A percentile compares a stretch with the other conserved stretches of the same genome.
Conservation (phyloP, 2,329 filamentous ascomycete species). For the Phaeosphaeriaceae sp. region DNA sequence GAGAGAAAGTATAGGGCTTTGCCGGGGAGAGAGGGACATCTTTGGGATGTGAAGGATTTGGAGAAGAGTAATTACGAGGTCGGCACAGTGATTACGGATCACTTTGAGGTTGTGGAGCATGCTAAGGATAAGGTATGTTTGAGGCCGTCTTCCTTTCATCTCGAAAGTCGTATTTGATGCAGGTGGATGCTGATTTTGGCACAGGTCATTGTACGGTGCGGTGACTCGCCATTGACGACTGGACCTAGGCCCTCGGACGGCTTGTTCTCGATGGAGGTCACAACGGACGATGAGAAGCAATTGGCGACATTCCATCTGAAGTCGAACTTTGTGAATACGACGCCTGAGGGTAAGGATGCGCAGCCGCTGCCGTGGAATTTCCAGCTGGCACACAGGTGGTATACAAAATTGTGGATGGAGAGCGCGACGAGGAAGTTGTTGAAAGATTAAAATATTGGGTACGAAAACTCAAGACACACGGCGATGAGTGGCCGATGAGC, state of each 20-base stretch:
- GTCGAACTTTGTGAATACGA: conserved; percentile 49
- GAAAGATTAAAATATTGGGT: conserved; percentile 11
- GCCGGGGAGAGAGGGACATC: conserved; percentile 36
- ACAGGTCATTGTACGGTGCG: conserved; percentile 48
- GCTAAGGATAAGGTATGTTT: conserved; percentile 42
- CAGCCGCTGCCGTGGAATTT: conserved; percentile 39
- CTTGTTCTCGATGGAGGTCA: conserved; percentile 50
- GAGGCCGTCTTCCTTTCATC: neutral
- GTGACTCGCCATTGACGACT: conserved; percentile 43
- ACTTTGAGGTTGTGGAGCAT: conserved; percentile 51
- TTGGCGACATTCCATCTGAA: conserved; percentile 50
- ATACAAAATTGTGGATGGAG: conserved; percentile 53
- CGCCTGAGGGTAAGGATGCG: conserved; percentile 39
- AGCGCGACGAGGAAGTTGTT: conserved; percentile 48
- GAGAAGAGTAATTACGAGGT: conserved; percentile 41
- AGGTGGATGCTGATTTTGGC: neutral
- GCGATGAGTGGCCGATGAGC: too few relatives aligned
- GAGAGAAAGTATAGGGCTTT: conserved; percentile 45
- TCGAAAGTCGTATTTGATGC: neutral
- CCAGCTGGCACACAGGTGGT: conserved; percentile 43
- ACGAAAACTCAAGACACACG: neutral
- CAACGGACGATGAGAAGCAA: conserved; percentile 43
- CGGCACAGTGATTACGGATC: conserved; percentile 48
- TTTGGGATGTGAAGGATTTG: conserved; percentile 47
- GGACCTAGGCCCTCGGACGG: conserved; percentile 43